Evolutionary conservation across 2,329 filamentous ascomycete species (phyloP), one percentile per base, ranked within the genome.

Genomic region (Fusarium sp.): DNA sequence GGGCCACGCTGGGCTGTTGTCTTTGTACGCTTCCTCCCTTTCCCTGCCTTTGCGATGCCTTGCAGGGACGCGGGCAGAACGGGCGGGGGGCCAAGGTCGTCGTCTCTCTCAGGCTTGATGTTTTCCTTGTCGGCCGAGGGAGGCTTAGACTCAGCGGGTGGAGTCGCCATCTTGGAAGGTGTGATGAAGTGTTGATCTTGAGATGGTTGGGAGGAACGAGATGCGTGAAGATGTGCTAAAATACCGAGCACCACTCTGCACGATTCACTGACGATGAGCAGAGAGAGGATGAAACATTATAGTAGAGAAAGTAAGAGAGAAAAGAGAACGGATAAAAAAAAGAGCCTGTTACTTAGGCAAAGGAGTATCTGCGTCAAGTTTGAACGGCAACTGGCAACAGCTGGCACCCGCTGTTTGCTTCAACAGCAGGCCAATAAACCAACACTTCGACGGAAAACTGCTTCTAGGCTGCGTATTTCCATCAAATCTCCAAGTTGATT

Each of bases 1-100:
- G 80, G 79, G 3, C 82, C 83, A 21, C 81, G 78, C 9, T 62
- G 38, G 4, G 62, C 46, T 2, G 45, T 7, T 10, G 69, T 59
- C 42, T 68, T 76, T 6, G 51, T 70, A 6, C 56, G 46, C 5
- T 2, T 46, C 24, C 36, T 75, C 17, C 40, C 66, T 44, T 70
- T 76, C 24, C 70, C 72, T 17, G 47, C 21, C 54, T 59, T 73
- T 8, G 62, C 47, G 31, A 70, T 67, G 68, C 65, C 70, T 14
- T 68, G 56, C 1, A 65, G 53, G 10, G 66, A 69, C 6, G 45
- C 46, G 21, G 65, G 65, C 7, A 69, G 57, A 19, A 28, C 19
- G 10, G 47, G 31, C 1, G 60, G 60, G 5, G 56, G 42, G 6
- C 42, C 43, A 36, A 40, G 21, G 4, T 46, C 42, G 13, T 47